These are phyloP conservation scores for Brassica hybrid DNA, from an alignment of 441 rosid species.

Conservation along the genomic window DNA sequence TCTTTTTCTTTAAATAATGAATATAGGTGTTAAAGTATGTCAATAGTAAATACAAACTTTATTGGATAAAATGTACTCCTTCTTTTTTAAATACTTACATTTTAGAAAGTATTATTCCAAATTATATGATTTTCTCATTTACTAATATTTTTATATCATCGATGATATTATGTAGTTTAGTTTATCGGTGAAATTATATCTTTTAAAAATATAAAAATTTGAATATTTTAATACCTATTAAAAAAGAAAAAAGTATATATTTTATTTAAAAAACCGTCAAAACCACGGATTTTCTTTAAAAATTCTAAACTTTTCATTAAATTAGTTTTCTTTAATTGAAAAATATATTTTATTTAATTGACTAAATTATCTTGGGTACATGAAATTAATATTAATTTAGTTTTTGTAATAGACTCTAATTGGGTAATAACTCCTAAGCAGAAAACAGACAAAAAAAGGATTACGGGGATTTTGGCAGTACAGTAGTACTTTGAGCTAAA, in stretches of 20 bases:
- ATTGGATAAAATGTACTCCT: not conserved
- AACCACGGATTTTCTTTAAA: too few relatives aligned
- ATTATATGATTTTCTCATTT: not conserved
- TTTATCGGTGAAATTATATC: not conserved
- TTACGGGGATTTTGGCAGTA: slow-evolving; percentile 5
- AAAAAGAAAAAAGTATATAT: too few relatives aligned
- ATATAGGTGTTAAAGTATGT: not conserved
- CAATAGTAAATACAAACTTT: not conserved
- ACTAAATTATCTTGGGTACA: too few relatives aligned
- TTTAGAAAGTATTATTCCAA: not conserved
- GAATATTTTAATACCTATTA: not conserved
- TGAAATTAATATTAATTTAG: too few relatives aligned
- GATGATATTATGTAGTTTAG: too few relatives aligned
- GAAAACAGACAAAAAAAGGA: slow-evolving; percentile 8
- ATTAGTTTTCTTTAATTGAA: too few relatives aligned
- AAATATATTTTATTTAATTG: too few relatives aligned
- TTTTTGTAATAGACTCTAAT: not conserved
- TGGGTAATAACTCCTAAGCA: not conserved
- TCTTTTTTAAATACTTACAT: not conserved
- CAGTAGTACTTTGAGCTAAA: slow-evolving; percentile 23
- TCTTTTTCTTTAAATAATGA: not conserved
- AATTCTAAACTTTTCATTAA: too few relatives aligned
- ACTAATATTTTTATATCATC: not conserved
- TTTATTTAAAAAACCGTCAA: too few relatives aligned
- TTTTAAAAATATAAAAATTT: too few relatives aligned